Base-by-base conservation (phyloP, 83 land plant species). In the Diphasiastrum complanatum region DNA sequence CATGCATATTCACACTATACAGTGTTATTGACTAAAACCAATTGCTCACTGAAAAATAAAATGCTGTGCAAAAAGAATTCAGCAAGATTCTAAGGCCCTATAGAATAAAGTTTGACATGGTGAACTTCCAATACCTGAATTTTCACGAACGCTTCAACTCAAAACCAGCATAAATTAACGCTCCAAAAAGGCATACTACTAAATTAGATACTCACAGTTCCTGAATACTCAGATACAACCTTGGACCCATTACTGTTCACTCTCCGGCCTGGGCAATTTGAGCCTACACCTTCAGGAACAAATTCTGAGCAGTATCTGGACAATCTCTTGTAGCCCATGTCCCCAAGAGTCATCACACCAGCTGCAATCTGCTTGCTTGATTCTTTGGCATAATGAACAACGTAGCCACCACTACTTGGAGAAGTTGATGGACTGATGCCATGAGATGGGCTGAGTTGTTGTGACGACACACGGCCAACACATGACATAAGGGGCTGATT, bases 361-460 rank as follows among this genome's bases (percentile, higher is more conserved):
- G 87, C 87, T 41, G 91, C 97, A 55, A 92, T 61, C 19, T 92
- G 95, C 67, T 83, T 87, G 71, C 96, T 79, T 2, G 97, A 92
- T 66, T 92, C 95, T 66, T 78, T 88, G 5, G 97, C 97, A 74
- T 85, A 92, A 47, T 85, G 85, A 28, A 85, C 87, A 54, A 88
- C 91, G 20, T 75, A 41, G 66, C 83, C 76, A 23, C 85, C 89
- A 73, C 84, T 87, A 33, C 89, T 74, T 48, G 78, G 62, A 38
- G 83, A 75, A 20, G 73, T 64, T 27, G 88, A 64, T 22, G 91
- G 87, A 69, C 85, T 92, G 33, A 67, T 75, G 51, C 81, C 80
- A 33, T 77, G 81, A 38, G 85, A 73, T 20, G 78, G 79, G 5
- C 56, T 79, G 55, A 91, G 48, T 61, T 81, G 85, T 61, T 88